Evolutionary conservation across 2,329 filamentous ascomycete species (phyloP), one percentile per base, ranked within the genome.

Genomic region (Colletotrichum caudatum): DNA sequence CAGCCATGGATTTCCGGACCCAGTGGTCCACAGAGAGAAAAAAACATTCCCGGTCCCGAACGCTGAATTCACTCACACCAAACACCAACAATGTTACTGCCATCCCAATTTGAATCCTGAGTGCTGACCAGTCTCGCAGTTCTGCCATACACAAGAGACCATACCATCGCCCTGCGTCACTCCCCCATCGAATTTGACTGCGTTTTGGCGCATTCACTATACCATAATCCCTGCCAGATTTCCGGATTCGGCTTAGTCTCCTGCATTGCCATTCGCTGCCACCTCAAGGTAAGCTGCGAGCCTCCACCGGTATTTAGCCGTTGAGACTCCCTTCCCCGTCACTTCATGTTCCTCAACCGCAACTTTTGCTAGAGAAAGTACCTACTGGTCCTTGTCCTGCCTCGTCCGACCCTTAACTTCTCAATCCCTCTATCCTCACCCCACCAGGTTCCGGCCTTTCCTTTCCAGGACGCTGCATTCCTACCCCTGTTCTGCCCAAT

Each of bases 261-360:
- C 26, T 2, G 41, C 23, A 4, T 8, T 35, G 16, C 46, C 54
- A 33, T 20, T 58, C 18, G 53, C 58, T 70, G 64, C 35, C 53
- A 63, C 51, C 29, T 57, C 53, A 64, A 72, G 69, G 69, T 72
- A 72, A 72, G 69, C 59, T 69, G 50, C 69, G 54, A 64, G 46
- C n/a, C 53, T 23, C 9, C n/a, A 35, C 69, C 69, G 69, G 54
- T 23, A 69, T 64, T 72, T 72, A 69, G 59, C 65, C 69, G 69
- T 18, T 3, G 3, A 11, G 29, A 14, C 29, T 18, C n/a, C 12
- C 33, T 41, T 11, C 2, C 20, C 33, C 48, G 33, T 54, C 59
- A 64, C 12, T 26, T 3, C 12, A 64, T 20, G 69, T 72, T 57
- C 48, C 54, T 64, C 26, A 6, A 8, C 46, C 9, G 59, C 69